Conservation (phyloP, 139 green algal genomes). For the Chlorella sp. region DNA sequence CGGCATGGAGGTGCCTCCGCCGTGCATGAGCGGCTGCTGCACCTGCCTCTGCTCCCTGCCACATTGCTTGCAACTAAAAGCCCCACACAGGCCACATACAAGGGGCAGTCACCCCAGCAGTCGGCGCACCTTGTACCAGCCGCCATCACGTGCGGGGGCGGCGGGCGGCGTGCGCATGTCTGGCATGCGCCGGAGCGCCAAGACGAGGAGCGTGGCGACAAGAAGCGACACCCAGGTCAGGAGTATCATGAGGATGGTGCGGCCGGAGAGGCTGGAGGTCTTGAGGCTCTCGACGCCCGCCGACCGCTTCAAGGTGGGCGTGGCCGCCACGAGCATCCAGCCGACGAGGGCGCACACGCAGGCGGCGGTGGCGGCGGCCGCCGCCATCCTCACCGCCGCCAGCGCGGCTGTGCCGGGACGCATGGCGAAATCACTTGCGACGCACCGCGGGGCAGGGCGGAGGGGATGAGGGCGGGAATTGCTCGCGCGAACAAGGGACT, state of each 20-base stretch:
- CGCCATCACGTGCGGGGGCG: too few species aligned
- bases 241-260: background rate
- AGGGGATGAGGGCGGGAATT: too few species aligned
- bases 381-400: background rate
- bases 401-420: background rate
- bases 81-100: too few species aligned
- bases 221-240: background rate
- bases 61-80: too few species aligned
- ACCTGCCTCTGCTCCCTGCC: too few species aligned
- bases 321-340: background rate
- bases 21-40: too few species aligned
- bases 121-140: too few species aligned
- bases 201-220: background rate
- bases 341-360: background rate
- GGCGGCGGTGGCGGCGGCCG: background rate
- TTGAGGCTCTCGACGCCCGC: background rate
- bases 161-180: too few species aligned
- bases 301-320: background rate
- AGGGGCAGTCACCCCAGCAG: too few species aligned
- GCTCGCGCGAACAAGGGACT: too few species aligned
- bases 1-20: too few species aligned
- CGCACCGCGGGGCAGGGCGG: too few species aligned
- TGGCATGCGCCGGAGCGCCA: background rate
- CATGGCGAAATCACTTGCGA: background rate
- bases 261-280: background rate